These are phyloP conservation scores for Kodamaea nitidulidarum DNA, from an alignment of 805 yeast genomes.

Conservation along the genomic window DNA sequence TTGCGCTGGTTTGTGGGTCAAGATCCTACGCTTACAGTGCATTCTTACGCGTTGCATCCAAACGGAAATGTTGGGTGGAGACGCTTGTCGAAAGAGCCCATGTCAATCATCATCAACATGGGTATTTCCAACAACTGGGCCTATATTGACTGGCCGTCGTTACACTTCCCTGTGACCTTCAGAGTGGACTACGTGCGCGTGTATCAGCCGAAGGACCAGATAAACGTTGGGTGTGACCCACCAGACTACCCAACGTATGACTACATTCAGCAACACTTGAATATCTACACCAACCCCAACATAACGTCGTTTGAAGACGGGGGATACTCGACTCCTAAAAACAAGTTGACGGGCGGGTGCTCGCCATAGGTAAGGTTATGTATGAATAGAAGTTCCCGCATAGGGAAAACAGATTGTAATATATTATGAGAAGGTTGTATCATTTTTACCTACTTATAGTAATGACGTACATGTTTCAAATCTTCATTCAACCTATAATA, in stretches of 20 bases:
- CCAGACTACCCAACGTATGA: slow-evolving; percentile 77
- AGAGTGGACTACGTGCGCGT: slow-evolving; percentile 81
- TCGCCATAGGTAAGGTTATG: neutral
- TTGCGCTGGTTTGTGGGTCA: slow-evolving; percentile 85
- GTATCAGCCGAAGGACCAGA: slow-evolving; percentile 71
- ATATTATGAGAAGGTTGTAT: no score
- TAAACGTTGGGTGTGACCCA: slow-evolving; percentile 81
- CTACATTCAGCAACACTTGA: slow-evolving; percentile 67
- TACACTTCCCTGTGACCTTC: slow-evolving; percentile 75
- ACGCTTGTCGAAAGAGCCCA: slow-evolving; percentile 82
- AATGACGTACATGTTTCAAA: no score
- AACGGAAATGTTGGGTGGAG: slow-evolving; percentile 90
- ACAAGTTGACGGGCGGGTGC: slow-evolving; percentile 24
- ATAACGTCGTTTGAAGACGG: slow-evolving; percentile 70
- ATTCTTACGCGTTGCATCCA: slow-evolving; percentile 75
- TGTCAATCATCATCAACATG: slow-evolving; percentile 82
- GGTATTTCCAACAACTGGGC: slow-evolving; percentile 94
- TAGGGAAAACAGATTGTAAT: no score
- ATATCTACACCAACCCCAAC: slow-evolving; percentile 68
- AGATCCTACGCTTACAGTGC: slow-evolving; percentile 67
- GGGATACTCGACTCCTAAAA: slow-evolving; percentile 52
- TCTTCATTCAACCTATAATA: no score
- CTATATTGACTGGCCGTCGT: slow-evolving; percentile 82
- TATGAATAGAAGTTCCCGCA: no score
- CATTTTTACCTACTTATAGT: no score